Evolutionary conservation across 2,329 filamentous ascomycete genomes (phyloP), one percentile per base, ranked within the genome.

Genomic region (Trichoderma simmonsii): DNA sequence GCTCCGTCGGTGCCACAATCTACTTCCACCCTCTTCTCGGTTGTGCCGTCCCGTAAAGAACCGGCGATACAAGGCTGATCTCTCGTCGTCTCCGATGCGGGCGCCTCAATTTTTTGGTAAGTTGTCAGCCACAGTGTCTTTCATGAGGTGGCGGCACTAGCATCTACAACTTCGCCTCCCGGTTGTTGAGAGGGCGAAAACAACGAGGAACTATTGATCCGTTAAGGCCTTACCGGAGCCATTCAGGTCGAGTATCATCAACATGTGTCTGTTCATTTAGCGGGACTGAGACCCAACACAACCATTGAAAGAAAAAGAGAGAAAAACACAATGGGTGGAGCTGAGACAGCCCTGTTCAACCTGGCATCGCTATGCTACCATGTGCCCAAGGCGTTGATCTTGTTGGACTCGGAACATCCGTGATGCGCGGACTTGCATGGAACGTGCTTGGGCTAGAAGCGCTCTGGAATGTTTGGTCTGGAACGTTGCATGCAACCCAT

Each of bases 61-160:
- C 67, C 67, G 67, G 67, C 57, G 67, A 70, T 61, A 70, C 39
- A 62, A 39, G 34, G 67, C 24, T 26, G 21, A 61, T 70, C 67
- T n/a, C 26, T 62, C 64, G 67, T 70, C 36, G n/a, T 36, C 56
- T 54, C 67, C 67, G 57, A 36, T 61, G 67, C 67, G 57, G 67
- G 57, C 67, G 67, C 67, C 67, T 62, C 67, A 36, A 1, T 26
- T 56, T 54, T 51, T 43, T 34, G 8, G 32, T 24, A 60, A 5
- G 24, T n/a, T 21, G n/a, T 59, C 54, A 68, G 65, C 65, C 65
- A 68, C 65, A 43, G 54, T 21, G n/a, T 59, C 51, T 43, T 68
- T 14, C 34, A 6, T 28, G 8, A 21, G 21, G 59, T 43, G 56
- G 48, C 32, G 21, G 24, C 36, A 32, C 39, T 39, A 59, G 51